Evolutionary conservation across 148 eudicot species (phyloP).

Genomic region (Camellia japonica): DNA sequence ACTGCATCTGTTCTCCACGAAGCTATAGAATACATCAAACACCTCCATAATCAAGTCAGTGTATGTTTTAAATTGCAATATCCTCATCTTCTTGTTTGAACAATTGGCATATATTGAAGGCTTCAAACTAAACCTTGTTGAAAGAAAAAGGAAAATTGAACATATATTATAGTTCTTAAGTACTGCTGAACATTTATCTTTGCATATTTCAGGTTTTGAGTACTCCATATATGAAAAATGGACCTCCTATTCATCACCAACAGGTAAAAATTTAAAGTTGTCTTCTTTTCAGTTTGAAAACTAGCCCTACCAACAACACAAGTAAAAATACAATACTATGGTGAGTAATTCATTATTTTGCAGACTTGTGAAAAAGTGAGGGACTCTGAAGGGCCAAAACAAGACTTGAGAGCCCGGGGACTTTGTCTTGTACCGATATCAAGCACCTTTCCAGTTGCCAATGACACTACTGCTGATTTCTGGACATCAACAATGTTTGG

Average conservation of each 20-base stretch:
- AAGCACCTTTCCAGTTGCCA: slow-evolving; percentile 69
- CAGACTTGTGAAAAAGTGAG: slow-evolving; percentile 32
- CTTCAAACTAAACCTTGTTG: not conserved
- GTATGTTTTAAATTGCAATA: slow-evolving; percentile 37
- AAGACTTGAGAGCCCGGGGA: slow-evolving; percentile 69
- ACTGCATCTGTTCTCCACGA: slow-evolving; percentile 96
- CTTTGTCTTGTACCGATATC: slow-evolving; percentile 87
- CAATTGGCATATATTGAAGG: not conserved
- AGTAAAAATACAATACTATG: too few species aligned
- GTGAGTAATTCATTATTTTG: not conserved
- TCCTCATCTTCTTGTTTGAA: not conserved
- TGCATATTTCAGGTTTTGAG: slow-evolving; percentile 52
- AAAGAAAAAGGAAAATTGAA: not conserved
- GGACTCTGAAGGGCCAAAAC: slow-evolving; percentile 24
- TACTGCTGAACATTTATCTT: too few species aligned
- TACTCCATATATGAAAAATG: slow-evolving; percentile 73
- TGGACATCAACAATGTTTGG: slow-evolving; percentile 86
- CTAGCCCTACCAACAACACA: too few species aligned
- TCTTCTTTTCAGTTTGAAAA: not conserved
- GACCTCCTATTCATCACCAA: slow-evolving; percentile 51
- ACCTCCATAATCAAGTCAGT: slow-evolving; percentile 89
- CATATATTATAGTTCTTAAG: not conserved
- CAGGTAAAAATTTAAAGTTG: slow-evolving; percentile 31
- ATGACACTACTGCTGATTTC: slow-evolving; percentile 70
- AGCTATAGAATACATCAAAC: slow-evolving; percentile 89